Percentiles rank a stretch among this genome's conserved stretches.
These are phyloP conservation scores for Leishmania mexicana DNA, from an alignment of 208 protist species.

Conservation along the genomic window DNA sequence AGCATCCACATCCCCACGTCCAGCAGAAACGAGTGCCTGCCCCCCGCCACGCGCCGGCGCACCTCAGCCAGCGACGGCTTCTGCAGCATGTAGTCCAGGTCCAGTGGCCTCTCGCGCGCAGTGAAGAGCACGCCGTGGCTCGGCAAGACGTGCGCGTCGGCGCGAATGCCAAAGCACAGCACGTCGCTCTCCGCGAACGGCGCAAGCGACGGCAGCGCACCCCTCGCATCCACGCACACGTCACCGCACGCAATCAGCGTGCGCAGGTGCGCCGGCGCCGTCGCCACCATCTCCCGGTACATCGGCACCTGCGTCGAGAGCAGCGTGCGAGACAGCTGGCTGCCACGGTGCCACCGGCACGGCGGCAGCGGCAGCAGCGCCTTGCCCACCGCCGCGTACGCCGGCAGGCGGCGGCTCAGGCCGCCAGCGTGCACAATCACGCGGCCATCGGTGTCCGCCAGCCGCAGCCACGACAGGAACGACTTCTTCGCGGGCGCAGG, in stretches of 20 bases:
- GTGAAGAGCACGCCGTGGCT: constrained; percentile 57
- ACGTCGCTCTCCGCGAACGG: constrained; percentile 43
- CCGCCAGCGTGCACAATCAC: constrained; percentile 58
- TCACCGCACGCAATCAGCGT: constrained; percentile 51
- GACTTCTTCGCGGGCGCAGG: neutral
- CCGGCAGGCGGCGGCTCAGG: constrained; percentile 52
- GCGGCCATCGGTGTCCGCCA: constrained; percentile 33
- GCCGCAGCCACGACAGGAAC: constrained; percentile 26
- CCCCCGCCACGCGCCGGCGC: constrained; percentile 9
- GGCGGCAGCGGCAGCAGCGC: constrained; percentile 49
- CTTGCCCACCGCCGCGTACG: constrained; percentile 50
- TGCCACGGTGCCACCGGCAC: constrained; percentile 33
- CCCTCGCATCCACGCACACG: constrained; percentile 32
- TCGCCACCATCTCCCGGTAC: constrained; percentile 21
- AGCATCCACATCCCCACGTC: constrained; percentile 60
- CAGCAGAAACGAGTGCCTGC: constrained; percentile 24
- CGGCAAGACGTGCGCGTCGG: constrained; percentile 17
- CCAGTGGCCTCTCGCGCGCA: constrained; percentile 8
- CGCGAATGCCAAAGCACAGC: constrained; percentile 47
- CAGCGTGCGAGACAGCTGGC: constrained; percentile 40
- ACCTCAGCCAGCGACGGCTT: constrained; percentile 46
- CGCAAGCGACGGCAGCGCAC: constrained; percentile 6
- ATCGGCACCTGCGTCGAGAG: constrained; percentile 42
- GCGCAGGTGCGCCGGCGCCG: constrained; percentile 31
- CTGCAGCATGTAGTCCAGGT: constrained; percentile 61